phyloP scores from a whole-genome alignment of 2,329 filamentous ascomycete genomes.

The Chaetomiaceae sp. region DNA sequence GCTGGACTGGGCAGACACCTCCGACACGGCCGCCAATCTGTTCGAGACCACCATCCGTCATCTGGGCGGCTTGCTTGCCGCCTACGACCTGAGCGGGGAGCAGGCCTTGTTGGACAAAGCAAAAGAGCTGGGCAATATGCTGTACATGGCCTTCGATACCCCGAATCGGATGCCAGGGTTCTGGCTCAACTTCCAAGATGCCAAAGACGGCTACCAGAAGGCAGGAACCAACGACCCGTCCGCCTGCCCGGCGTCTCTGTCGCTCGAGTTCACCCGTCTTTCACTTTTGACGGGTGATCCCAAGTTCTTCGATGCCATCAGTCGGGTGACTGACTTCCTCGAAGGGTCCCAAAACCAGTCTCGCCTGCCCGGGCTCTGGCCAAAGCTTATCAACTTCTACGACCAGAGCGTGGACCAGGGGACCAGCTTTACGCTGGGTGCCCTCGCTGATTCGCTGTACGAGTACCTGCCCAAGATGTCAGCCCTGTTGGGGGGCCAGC shows the following conservation, averaged over 20 bases:
- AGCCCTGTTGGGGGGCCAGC: constrained; percentile 60
- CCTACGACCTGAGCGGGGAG: constrained; percentile 42
- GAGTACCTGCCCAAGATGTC: constrained; percentile 60
- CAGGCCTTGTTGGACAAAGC: constrained; percentile 40
- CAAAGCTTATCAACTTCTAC: constrained; percentile 56
- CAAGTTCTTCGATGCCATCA: constrained; percentile 72
- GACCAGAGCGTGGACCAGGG: constrained; percentile 40
- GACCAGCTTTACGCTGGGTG: constrained; percentile 48
- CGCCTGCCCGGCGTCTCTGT: constrained; percentile 52
- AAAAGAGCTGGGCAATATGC: constrained; percentile 42
- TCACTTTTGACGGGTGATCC: constrained; percentile 63
- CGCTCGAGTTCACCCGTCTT: constrained; percentile 65
- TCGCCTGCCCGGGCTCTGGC: constrained; percentile 72
- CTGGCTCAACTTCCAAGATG: constrained; percentile 50
- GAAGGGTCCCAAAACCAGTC: constrained; percentile 63
- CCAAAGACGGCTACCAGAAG: constrained; percentile 32
- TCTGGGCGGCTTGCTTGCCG: constrained; percentile 41
- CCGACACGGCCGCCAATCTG: constrained; percentile 35
- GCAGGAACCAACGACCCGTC: constrained; percentile 35
- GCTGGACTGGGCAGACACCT: constrained; percentile 46
- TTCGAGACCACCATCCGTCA: constrained; percentile 46
- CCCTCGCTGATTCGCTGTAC: constrained; percentile 51
- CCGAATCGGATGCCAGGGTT: constrained; percentile 47
- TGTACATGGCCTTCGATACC: constrained; percentile 45
- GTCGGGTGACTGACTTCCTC: constrained; percentile 67